Evolutionary conservation across 768 basidiomycete genomes (phyloP), one percentile per base, ranked within the genome.

Genomic region (Lentinula edodes): DNA sequence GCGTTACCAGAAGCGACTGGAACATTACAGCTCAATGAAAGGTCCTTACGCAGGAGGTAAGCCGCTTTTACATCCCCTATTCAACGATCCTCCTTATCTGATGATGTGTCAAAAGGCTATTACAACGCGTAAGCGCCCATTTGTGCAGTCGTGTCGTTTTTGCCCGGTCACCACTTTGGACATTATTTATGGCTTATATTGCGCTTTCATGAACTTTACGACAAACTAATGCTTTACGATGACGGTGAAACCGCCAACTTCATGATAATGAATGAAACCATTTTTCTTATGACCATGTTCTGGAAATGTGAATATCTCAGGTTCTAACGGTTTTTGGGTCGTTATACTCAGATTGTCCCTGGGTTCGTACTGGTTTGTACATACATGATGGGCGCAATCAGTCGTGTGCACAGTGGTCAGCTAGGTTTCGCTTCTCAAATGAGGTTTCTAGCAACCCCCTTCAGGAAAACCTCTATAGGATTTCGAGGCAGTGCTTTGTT

Each of bases 1-100:
- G 89, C 79, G 88, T 60, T 90, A 83, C 82, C 80, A 81, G 67
- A 88, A 85, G 72, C 78, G 86, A 66, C 73, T 89, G 71, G 84
- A 86, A 72, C 82, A 87, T 72, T 90, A 90, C 74, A 71, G 75
- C 38, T 74, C 72, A 66, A 80, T 90, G 83, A 85, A 86, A 68
- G 84, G 84, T 58, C 82, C 84, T 39, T 83, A 80, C 73, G 66
- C 78, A 67, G 85, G 83, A 72, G 87, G 88, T 87, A 70, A 74
- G 81, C 28, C 41, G 16, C 63, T 58, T 59, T 63, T n/a, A 20
- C 32, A 28, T 52, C 65, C 28, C 28, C 2, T 28, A 28, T 16
- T 42, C 4, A 13, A 42, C 6, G 38, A 56, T 42, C 5, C 53
- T 18, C 23, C 15, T 6, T 34, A 64, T 62, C 62, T 70, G 65